These are phyloP conservation scores for Thalia dealbata DNA, from an alignment of 176 grass and related monocot genomes.

Conservation along the genomic window DNA sequence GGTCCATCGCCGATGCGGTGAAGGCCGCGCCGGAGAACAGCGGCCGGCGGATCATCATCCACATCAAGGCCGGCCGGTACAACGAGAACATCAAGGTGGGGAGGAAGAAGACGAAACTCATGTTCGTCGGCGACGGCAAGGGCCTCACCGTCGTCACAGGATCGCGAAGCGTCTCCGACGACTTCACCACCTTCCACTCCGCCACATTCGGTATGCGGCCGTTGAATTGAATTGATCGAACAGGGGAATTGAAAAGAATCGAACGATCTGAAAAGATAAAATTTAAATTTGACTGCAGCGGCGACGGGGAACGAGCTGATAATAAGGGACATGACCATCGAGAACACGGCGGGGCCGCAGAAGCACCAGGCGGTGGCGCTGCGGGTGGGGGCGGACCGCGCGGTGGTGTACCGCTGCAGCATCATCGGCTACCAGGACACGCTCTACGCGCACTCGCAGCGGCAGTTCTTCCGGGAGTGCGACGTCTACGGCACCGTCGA, in stretches of 20 bases:
- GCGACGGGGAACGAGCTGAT: constrained; percentile 5
- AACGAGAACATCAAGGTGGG: constrained; percentile 44
- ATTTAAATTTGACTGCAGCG: neutral
- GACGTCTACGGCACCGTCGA: constrained; percentile 20
- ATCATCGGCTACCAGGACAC: constrained; percentile 20
- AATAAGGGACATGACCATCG: constrained; percentile 16
- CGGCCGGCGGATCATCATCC: constrained; percentile 35
- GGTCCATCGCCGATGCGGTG: constrained; percentile 30
- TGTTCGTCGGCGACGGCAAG: constrained; percentile 44
- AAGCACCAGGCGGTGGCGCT: constrained; percentile 21
- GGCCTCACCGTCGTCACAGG: constrained; percentile 28
- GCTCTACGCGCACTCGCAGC: constrained; percentile 16
- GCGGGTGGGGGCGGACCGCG: constrained; percentile 5
- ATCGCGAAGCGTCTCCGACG: constrained; percentile 21
- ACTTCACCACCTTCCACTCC: constrained; percentile 42
- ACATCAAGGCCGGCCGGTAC: constrained; percentile 47
- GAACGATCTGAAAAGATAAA: too few relatives aligned
- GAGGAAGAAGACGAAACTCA: constrained; percentile 41
- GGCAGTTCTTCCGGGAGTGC: constrained; percentile 23
- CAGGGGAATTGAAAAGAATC: neutral
- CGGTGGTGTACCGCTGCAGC: constrained; percentile 20
- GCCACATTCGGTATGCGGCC: constrained; percentile 40
- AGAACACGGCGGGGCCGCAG: constrained; percentile 15
- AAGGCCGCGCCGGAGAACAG: constrained; percentile 29
- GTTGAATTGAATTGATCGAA: neutral